Conservation (phyloP, 257 asterid species). For the Solanum sparsipilum region DNA sequence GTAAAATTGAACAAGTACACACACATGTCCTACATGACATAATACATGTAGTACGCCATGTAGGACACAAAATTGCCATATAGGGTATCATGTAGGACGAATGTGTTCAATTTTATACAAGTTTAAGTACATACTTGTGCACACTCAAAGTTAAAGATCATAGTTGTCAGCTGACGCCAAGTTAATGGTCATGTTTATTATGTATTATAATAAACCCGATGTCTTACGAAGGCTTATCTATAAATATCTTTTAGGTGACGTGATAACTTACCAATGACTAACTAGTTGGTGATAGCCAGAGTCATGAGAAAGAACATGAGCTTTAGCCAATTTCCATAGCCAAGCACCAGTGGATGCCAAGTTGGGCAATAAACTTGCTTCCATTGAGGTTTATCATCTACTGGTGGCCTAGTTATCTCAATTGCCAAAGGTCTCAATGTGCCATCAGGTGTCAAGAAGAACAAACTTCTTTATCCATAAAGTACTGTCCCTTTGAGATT, state of each 20-base stretch:
- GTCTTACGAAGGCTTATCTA: accelerated
- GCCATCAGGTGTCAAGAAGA: slow-evolving; percentile 36
- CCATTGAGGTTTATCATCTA: slow-evolving; percentile 53
- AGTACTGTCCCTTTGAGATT: slow-evolving; percentile 37
- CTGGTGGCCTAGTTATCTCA: slow-evolving; percentile 65
- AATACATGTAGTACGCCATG: too few relatives aligned
- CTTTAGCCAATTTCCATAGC: slow-evolving; percentile 76
- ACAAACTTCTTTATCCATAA: slow-evolving; percentile 67
- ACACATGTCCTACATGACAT: too few relatives aligned
- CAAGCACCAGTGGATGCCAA: slow-evolving; percentile 55
- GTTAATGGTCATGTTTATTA: not conserved
- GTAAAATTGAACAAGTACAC: too few relatives aligned
- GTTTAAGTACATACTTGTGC: too few relatives aligned
- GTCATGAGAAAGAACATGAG: slow-evolving; percentile 70
- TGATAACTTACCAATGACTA: slow-evolving; percentile 56
- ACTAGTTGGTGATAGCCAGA: slow-evolving; percentile 61
- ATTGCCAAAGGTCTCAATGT: slow-evolving; percentile 59
- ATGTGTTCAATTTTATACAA: too few relatives aligned
- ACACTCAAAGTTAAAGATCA: too few relatives aligned
- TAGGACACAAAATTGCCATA: too few relatives aligned
- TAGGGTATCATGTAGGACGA: too few relatives aligned
- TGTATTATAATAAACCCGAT: not conserved
- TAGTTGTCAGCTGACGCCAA: too few relatives aligned
- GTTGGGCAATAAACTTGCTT: slow-evolving; percentile 26
- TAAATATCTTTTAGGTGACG: not conserved